Evolutionary conservation across 2,329 filamentous ascomycete genomes (phyloP).

Genomic region (Sordariomycetes sp.): DNA sequence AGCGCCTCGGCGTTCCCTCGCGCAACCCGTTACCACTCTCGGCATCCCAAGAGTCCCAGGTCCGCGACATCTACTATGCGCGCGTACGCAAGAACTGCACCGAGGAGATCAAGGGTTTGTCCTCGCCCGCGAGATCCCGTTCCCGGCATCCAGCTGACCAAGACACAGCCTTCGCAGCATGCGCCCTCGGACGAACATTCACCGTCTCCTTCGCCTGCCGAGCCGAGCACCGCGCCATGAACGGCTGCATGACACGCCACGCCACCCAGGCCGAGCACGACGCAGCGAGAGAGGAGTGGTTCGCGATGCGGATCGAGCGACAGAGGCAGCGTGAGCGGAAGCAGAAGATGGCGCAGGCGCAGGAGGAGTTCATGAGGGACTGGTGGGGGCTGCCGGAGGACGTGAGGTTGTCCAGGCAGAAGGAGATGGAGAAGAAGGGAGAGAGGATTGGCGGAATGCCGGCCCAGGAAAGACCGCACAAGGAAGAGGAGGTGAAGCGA

Average conservation of each 20-base stretch:
- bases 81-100: slow-evolving; percentile 69
- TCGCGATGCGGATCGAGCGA: slow-evolving; percentile 64
- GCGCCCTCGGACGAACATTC: slow-evolving; percentile 77
- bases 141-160: too few relatives aligned
- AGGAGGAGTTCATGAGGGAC: slow-evolving; percentile 56
- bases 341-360: slow-evolving; percentile 47
- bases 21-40: slow-evolving; percentile 78
- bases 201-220: slow-evolving; percentile 84
- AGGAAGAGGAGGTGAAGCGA: slow-evolving; percentile 3
- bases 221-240: slow-evolving; percentile 74
- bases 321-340: slow-evolving; percentile 58
- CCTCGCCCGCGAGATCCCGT: too few relatives aligned
- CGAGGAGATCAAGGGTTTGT: slow-evolving; percentile 65
- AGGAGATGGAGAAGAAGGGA: slow-evolving; percentile 42
- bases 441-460: slow-evolving; percentile 49
- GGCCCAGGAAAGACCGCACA: slow-evolving; percentile 19
- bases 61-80: slow-evolving; percentile 72
- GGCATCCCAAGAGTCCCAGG: slow-evolving; percentile 71
- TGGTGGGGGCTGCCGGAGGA: slow-evolving; percentile 57
- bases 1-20: slow-evolving; percentile 40
- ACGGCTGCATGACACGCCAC: slow-evolving; percentile 81
- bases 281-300: slow-evolving; percentile 88
- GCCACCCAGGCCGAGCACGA: slow-evolving; percentile 82
- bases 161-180: slow-evolving; percentile 90
- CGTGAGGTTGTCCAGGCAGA: slow-evolving; percentile 38